Evolutionary conservation across 345 rosid genomes (phyloP).

Genomic region (Nephelium lappaceum): DNA sequence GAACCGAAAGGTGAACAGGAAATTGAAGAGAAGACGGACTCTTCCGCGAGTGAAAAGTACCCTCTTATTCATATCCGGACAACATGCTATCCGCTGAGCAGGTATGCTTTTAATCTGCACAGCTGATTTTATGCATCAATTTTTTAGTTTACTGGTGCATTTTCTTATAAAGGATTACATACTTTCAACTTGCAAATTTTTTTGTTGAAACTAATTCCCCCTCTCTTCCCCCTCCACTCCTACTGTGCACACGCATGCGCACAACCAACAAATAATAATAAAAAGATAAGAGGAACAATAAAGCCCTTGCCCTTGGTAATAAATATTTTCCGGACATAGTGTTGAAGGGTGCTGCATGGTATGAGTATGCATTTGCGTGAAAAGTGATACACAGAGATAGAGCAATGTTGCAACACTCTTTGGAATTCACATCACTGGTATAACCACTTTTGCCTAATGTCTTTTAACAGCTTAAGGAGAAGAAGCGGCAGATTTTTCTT

Average conservation of each 20-base stretch:
- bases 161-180: background rate
- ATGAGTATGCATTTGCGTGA: background rate
- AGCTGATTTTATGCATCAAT: background rate
- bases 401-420: background rate
- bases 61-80: constrained; percentile 74
- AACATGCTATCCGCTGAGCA: constrained; percentile 78
- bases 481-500: constrained; percentile 79
- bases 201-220: too few species aligned
- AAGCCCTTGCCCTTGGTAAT: background rate
- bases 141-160: background rate
- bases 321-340: background rate
- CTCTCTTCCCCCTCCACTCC: too few species aligned
- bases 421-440: background rate
- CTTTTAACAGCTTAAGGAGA: constrained; percentile 75
- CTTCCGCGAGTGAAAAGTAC: constrained; percentile 60
- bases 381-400: background rate
- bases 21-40: constrained; percentile 68
- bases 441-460: background rate
- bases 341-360: constrained; percentile 5
- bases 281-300: background rate
- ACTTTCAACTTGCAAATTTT: background rate
- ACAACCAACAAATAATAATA: background rate
- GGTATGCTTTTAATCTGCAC: constrained; percentile 40
- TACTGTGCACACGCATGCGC: too few species aligned
- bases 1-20: constrained; percentile 80